Percentiles rank a stretch among this genome's conserved stretches.
Conservation (phyloP, 2,329 filamentous ascomycete species). For the Venturia pyrina region DNA sequence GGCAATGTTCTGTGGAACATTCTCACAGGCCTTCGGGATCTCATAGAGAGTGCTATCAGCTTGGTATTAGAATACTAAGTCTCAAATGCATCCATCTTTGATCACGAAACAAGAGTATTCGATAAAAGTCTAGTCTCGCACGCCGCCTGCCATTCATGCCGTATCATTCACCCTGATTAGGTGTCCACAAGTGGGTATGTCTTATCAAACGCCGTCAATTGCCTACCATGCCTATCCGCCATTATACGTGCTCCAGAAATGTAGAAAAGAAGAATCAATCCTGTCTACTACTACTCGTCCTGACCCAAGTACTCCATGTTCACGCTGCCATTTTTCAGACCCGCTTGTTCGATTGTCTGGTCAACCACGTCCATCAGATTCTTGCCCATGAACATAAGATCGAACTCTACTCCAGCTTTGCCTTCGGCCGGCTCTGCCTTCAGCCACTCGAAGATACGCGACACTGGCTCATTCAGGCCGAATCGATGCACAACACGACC, state of each 20-base stretch:
- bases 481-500: slow-evolving; percentile 87
- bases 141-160: not conserved
- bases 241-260: not conserved
- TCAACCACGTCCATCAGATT: slow-evolving; percentile 73
- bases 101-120: not conserved
- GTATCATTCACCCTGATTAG: not conserved
- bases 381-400: slow-evolving; percentile 78
- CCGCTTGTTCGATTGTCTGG: slow-evolving; percentile 65
- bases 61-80: not conserved
- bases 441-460: slow-evolving; percentile 89
- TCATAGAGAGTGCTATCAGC: not conserved
- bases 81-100: not conserved
- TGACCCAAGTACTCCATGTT: slow-evolving; percentile 72
- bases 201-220: slow-evolving; percentile 6
- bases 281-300: not conserved
- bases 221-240: not conserved
- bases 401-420: slow-evolving; percentile 69
- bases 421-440: slow-evolving; percentile 79
- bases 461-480: slow-evolving; percentile 61
- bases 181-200: slow-evolving; percentile 1
- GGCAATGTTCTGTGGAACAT: too few species aligned
- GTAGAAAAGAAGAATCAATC: not conserved
- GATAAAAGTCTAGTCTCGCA: not conserved
- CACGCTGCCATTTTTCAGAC: slow-evolving; percentile 83
- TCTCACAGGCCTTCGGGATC: too few species aligned